Evolutionary conservation across 768 basidiomycete genomes (phyloP).

Genomic region (Amanita molliuscula): DNA sequence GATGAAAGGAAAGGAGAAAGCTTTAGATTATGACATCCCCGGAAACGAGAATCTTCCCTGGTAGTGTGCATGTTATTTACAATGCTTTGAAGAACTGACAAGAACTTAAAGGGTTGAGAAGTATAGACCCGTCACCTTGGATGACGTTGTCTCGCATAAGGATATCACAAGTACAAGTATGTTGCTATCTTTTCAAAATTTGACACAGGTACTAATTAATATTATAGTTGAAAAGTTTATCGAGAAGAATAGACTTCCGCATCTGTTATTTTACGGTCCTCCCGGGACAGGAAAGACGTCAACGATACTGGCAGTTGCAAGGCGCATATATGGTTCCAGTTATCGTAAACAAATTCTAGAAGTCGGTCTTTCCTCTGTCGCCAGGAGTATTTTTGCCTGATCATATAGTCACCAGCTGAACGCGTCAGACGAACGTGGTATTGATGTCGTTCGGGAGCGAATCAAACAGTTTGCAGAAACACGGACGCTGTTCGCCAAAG

Average conservation of each 20-base stretch:
- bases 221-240: conserved; percentile 89
- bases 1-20: conserved; percentile 71
- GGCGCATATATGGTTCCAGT: conserved; percentile 82
- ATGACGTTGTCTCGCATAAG: conserved; percentile 94
- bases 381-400: background rate
- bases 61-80: conserved; percentile 30
- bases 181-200: conserved; percentile 16
- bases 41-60: conserved; percentile 75
- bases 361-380: conserved; percentile 29
- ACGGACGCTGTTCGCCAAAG: conserved; percentile 81
- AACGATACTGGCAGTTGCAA: conserved; percentile 90
- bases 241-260: conserved; percentile 86
- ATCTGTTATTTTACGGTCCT: conserved; percentile 94
- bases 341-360: conserved; percentile 92
- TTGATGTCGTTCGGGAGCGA: conserved; percentile 97
- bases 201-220: background rate
- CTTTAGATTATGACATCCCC: conserved; percentile 27
- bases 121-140: conserved; percentile 83
- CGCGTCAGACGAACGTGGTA: conserved; percentile 96
- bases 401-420: conserved; percentile 53
- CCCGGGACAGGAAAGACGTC: conserved; percentile 99
- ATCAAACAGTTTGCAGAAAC: conserved; percentile 99
- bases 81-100: background rate
- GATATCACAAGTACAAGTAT: conserved; percentile 92
- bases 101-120: conserved; percentile 80